These are phyloP conservation scores for Didymella arachidicola DNA, from an alignment of 2,329 filamentous ascomycete genomes.

Conservation along the genomic window DNA sequence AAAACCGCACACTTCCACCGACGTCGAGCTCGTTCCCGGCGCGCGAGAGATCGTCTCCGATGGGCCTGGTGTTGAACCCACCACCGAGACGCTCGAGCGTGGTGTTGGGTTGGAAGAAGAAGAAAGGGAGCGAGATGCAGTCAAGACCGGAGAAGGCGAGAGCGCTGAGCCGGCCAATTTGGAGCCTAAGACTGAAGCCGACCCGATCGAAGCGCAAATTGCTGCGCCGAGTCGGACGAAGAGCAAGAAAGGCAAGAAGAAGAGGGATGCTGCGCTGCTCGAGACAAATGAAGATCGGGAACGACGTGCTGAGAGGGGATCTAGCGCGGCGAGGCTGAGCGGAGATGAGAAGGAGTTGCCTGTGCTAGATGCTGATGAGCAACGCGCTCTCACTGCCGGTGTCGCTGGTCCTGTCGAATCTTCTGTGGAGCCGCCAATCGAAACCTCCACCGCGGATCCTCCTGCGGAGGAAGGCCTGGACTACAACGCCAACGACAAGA, in stretches of 20 bases:
- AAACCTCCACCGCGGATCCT: background rate
- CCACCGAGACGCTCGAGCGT: background rate
- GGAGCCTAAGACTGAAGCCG: background rate
- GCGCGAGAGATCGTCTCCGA: conserved; percentile 4
- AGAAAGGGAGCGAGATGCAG: background rate
- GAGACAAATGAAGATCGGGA: conserved; percentile 6
- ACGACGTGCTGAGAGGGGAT: background rate
- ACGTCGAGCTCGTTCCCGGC: conserved; percentile 18
- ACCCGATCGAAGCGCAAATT: conserved; percentile 6
- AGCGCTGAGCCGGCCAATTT: background rate
- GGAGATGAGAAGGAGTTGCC: background rate
- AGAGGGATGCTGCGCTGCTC: conserved; percentile 29
- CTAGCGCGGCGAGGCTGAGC: background rate
- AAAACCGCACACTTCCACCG: conserved; percentile 5
- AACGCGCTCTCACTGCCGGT: background rate
- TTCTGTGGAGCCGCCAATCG: background rate
- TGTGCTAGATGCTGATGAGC: background rate
- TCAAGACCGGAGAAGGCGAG: background rate
- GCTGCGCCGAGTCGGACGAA: conserved; percentile 34
- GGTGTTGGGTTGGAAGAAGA: background rate
- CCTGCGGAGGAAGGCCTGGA: conserved; percentile 21
- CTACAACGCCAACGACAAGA: conserved; percentile 27
- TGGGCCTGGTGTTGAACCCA: conserved; percentile 3
- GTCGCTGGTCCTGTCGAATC: background rate
- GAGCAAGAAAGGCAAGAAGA: conserved; percentile 41